Conservation (phyloP, 441 rosid species). For the Kokia cookei region DNA sequence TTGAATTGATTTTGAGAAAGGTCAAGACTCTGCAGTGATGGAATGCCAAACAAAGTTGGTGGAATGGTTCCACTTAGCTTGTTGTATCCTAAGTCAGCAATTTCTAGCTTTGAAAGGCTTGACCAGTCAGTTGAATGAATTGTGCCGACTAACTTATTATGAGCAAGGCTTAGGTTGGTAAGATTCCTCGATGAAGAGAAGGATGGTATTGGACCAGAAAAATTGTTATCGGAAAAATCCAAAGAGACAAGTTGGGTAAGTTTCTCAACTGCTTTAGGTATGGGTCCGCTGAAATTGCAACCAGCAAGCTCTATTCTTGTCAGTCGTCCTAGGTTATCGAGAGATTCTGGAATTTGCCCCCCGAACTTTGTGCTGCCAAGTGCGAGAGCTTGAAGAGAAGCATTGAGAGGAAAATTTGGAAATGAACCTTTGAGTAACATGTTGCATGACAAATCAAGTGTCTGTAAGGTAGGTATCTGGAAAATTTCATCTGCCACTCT, state of each 20-base stretch:
- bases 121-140: background rate
- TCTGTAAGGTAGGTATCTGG: conserved; percentile 16
- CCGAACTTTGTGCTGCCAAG: conserved; percentile 3
- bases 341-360: conserved; percentile 26
- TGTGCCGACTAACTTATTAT: conserved; percentile 5
- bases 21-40: conserved; percentile 17
- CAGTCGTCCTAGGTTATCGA: conserved; percentile 16
- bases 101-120: conserved; percentile 11
- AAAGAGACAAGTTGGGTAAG: conserved; percentile 8
- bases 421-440: conserved; percentile 10
- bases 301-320: background rate
- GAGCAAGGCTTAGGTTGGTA: background rate
- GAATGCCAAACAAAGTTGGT: conserved; percentile 16
- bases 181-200: conserved; percentile 1
- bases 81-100: conserved; percentile 21
- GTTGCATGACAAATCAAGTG: conserved; percentile 22
- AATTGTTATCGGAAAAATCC: conserved; percentile 14
- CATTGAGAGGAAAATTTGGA: background rate
- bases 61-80: conserved; percentile 28
- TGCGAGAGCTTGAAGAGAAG: conserved; percentile 14
- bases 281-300: background rate
- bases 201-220: conserved; percentile 11
- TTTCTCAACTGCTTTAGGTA: background rate
- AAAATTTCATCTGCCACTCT: conserved; percentile 22
- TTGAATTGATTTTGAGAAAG: conserved; percentile 30